Evolutionary conservation across 306 rosid genomes (phyloP), one percentile per base, ranked within the genome.

Genomic region (Quercus agrifolia): DNA sequence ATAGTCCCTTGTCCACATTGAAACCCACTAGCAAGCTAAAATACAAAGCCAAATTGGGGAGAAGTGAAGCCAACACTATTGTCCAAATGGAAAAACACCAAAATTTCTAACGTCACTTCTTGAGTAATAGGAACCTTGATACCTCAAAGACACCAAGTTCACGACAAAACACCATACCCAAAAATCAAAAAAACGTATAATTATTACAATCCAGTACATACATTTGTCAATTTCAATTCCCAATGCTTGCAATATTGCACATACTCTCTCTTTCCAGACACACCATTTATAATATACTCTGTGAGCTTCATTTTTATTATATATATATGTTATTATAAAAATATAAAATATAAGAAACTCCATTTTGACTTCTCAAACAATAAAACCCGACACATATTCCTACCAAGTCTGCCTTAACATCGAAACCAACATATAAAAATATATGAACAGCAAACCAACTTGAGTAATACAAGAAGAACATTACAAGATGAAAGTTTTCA

Each of bases 301-400:
- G 0, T 49, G 14, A 2, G 54, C 13, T 49, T 49, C 17, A 49
- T 2, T 12, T 12, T 49, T 10, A 49, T 49, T 49, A 2, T 49
- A 49, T 49, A 49, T 49, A 49, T 27, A 27, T 63, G 0, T 6
- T 14, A 5, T 2, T 17, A 13, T 14, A 13, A 52, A 13, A 28
- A 51, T 3, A 38, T 58, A 35, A 15, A 18, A 46, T 27, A 17
- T 7, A 25, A 44, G 58, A 49, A 20, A 14, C 64, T 57, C 46
- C 69, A 4, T 81, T 81, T 91, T 92, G 96, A 92, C 98, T 95
- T 91, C 84, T 87, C 12, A 56, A 70, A 87, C 81, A 83, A 79
- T 81, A 77, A 82, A 86, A 79, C 87, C 95, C 92, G 92, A 91
- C 99, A 88, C 96, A 87, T 82, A 91, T 92, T 91, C 99, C 90